Percentiles rank a stretch among this genome's conserved stretches.
Conservation (phyloP, 352 stramenopile species). For the Globisporangium mamillatum region DNA sequence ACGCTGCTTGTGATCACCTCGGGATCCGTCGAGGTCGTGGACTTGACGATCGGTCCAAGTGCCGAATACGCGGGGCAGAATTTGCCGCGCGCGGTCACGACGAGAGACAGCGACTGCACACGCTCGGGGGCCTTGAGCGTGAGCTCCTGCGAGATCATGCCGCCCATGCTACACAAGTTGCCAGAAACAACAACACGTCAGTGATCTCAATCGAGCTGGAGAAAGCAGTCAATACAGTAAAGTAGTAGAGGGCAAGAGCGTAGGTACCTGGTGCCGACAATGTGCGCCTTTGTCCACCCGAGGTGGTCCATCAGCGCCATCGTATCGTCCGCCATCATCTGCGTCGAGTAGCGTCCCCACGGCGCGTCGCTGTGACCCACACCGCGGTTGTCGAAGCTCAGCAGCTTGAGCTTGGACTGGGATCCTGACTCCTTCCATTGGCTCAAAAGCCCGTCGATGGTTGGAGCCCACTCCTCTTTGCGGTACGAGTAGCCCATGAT, state of each 20-base stretch:
- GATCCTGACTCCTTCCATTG: slow-evolving; percentile 19
- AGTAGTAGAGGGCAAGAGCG: no score
- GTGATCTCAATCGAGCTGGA: no score
- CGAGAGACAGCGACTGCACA: slow-evolving; percentile 41
- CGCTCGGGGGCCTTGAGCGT: slow-evolving; percentile 26
- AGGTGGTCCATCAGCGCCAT: slow-evolving; percentile 31
- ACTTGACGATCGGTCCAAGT: slow-evolving; percentile 3
- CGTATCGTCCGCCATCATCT: slow-evolving; percentile 28
- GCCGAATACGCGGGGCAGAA: slow-evolving; percentile 6
- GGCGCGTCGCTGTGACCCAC: slow-evolving; percentile 33
- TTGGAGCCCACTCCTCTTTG: slow-evolving; percentile 43
- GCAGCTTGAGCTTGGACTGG: slow-evolving; percentile 32
- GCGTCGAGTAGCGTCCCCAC: slow-evolving; percentile 32
- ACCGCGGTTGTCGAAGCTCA: slow-evolving; percentile 65
- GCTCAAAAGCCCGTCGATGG: slow-evolving; percentile 26
- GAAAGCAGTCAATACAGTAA: no score
- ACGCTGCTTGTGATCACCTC: slow-evolving; percentile 5
- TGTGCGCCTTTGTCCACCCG: slow-evolving; percentile 4
- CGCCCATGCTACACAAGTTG: slow-evolving; percentile 27
- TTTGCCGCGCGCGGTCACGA: slow-evolving; percentile 30
- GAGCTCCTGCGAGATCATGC: slow-evolving; percentile 55
- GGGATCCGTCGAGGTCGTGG: neutral
- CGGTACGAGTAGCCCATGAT: slow-evolving; percentile 44
- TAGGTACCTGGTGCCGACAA: slow-evolving; percentile 11
- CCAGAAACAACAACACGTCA: no score